These are phyloP conservation scores for Coniophora puteana DNA, from an alignment of 1,284 basidiomycete genomes.

Conservation along the genomic window DNA sequence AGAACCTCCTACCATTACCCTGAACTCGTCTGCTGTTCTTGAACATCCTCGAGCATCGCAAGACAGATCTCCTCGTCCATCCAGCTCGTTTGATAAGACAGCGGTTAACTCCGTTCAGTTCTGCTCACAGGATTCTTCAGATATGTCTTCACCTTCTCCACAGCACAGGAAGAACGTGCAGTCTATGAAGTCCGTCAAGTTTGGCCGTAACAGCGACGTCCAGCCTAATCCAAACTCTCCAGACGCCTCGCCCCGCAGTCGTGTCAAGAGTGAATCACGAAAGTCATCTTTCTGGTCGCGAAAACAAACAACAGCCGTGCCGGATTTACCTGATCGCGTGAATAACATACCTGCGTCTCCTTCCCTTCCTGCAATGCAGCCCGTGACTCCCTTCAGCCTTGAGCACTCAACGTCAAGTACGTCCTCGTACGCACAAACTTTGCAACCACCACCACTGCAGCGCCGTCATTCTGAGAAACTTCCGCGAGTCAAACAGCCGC, in stretches of 20 bases:
- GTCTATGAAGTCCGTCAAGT: slow-evolving; percentile 20
- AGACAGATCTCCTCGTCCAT: no score
- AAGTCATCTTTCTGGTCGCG: slow-evolving; percentile 55
- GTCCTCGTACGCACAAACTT: no score
- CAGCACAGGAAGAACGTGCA: slow-evolving; percentile 2
- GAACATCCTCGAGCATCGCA: no score
- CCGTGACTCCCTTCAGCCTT: slow-evolving; percentile 50
- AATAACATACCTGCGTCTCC: slow-evolving; percentile 24
- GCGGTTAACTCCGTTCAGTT: no score
- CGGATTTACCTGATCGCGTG: no score
- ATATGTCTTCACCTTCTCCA: no score
- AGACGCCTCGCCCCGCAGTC: no score
- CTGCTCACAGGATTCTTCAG: no score
- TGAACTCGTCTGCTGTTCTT: slow-evolving; percentile 20
- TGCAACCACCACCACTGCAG: slow-evolving; percentile 43
- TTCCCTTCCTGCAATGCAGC: slow-evolving; percentile 44
- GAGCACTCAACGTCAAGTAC: no score
- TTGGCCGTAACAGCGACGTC: slow-evolving; percentile 37
- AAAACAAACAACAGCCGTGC: slow-evolving; percentile 26
- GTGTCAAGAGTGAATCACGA: slow-evolving; percentile 28
- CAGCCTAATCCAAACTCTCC: no score
- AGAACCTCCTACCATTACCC: slow-evolving; percentile 13
- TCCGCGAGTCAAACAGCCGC: slow-evolving; percentile 21
- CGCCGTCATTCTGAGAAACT: slow-evolving; percentile 49
- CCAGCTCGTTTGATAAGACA: no score